These are phyloP conservation scores for Meripilus lineatus DNA, from an alignment of 1,284 basidiomycete genomes.

Conservation along the genomic window DNA sequence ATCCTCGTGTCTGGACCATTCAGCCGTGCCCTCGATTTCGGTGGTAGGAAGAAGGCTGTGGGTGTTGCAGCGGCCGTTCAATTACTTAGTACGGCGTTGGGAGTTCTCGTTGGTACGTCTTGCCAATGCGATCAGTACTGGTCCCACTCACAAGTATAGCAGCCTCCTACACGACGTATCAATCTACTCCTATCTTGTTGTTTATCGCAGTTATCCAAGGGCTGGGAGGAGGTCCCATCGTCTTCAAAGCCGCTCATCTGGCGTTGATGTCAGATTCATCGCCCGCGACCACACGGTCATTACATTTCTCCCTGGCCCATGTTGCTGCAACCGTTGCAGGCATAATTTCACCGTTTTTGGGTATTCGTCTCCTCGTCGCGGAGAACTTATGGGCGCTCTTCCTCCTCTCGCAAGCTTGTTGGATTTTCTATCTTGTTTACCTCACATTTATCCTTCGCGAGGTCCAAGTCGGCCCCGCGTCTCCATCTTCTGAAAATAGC, in stretches of 20 bases:
- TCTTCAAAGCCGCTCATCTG: slow-evolving; percentile 5
- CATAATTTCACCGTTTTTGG: slow-evolving; percentile 2
- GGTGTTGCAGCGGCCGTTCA: background rate
- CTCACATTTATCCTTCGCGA: slow-evolving; percentile 2
- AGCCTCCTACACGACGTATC: slow-evolving; percentile 1
- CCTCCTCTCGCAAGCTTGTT: background rate
- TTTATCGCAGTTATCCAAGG: slow-evolving; percentile 6
- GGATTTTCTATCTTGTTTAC: slow-evolving; percentile 6
- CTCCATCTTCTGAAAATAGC: no score
- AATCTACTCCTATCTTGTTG: background rate
- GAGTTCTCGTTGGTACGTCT: background rate
- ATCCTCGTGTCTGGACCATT: slow-evolving; percentile 8
- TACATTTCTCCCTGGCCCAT: slow-evolving; percentile 3
- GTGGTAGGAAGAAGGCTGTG: slow-evolving; percentile 6
- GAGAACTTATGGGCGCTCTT: slow-evolving; percentile 1
- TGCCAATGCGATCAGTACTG: background rate
- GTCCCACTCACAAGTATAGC: no score
- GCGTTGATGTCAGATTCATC: slow-evolving; percentile 7
- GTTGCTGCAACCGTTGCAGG: slow-evolving; percentile 5
- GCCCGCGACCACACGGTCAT: slow-evolving; percentile 2
- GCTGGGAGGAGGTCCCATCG: slow-evolving; percentile 5
- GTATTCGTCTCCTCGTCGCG: background rate
- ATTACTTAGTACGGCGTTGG: slow-evolving; percentile 1
- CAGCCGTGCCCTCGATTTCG: slow-evolving; percentile 5
- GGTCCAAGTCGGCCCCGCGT: no score